phyloP scores from a whole-genome alignment of 139 green algal species.

The Chlamydomonas schloesseri region DNA sequence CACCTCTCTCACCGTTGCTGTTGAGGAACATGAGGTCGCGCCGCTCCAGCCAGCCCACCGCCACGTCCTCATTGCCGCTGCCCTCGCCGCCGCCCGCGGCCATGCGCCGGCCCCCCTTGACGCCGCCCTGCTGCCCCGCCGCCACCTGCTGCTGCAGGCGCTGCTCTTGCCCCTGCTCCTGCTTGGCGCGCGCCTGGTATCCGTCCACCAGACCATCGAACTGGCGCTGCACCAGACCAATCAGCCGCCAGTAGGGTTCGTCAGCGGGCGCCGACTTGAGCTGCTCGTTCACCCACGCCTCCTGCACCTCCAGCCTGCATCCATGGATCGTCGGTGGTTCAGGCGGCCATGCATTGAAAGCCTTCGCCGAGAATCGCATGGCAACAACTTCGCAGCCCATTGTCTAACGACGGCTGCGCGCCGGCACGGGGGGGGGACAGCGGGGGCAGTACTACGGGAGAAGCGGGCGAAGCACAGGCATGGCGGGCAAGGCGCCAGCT shows the following conservation, averaged over 20 bases:
- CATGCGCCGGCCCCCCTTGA: neutral
- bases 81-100: neutral
- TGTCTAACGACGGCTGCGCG: no score
- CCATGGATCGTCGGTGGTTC: neutral
- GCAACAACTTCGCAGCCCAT: no score
- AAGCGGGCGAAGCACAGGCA: no score
- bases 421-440: neutral
- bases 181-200: conserved; percentile 51
- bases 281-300: conserved; percentile 57
- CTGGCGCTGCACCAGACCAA: conserved; percentile 67
- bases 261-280: neutral
- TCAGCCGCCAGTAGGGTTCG: conserved; percentile 56
- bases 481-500: no score
- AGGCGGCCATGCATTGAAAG: neutral
- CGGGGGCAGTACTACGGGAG: no score
- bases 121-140: neutral
- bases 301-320: conserved; percentile 69
- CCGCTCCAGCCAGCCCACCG: conserved; percentile 54
- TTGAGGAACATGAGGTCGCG: conserved; percentile 76
- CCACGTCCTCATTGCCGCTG: neutral
- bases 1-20: conserved; percentile 63
- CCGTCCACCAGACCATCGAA: conserved; percentile 77
- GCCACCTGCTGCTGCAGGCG: neutral
- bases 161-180: neutral
- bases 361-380: no score